phyloP scores from a whole-genome alignment of 208 protist genomes.

The Endotrypanum monterogeii region DNA sequence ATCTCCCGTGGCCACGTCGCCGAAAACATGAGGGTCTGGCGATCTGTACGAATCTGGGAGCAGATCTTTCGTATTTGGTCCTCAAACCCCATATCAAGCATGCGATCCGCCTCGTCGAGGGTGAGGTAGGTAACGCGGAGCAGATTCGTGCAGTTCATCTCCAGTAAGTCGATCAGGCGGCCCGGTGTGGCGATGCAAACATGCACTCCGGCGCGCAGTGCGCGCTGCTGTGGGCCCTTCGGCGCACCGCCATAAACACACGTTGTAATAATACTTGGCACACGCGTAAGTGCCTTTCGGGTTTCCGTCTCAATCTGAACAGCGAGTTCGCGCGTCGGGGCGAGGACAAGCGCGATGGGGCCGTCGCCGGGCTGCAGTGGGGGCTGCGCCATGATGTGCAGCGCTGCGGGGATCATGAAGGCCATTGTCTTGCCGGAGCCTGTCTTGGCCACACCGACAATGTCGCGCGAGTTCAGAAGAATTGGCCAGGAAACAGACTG shows the following conservation, averaged over 20 bases:
- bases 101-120: slow-evolving; percentile 98
- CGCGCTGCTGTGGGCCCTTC: slow-evolving; percentile 75
- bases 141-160: slow-evolving; percentile 92
- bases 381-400: slow-evolving; percentile 91
- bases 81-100: slow-evolving; percentile 99
- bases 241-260: slow-evolving; percentile 87
- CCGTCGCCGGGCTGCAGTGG: slow-evolving; percentile 85
- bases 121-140: slow-evolving; percentile 98
- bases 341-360: slow-evolving; percentile 88
- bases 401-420: slow-evolving; percentile 90
- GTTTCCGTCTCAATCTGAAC: slow-evolving; percentile 92
- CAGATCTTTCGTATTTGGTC: slow-evolving; percentile 97
- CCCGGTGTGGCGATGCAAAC: slow-evolving; percentile 96
- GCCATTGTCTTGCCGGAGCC: slow-evolving; percentile 93
- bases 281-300: slow-evolving; percentile 66
- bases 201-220: slow-evolving; percentile 75
- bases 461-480: slow-evolving; percentile 84
- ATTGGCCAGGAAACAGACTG: slow-evolving; percentile 91
- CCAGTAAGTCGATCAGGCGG: slow-evolving; percentile 96
- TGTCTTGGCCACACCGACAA: slow-evolving; percentile 90
- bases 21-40: slow-evolving; percentile 98
- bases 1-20: slow-evolving; percentile 95
- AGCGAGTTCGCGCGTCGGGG: slow-evolving; percentile 92
- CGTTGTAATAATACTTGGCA: slow-evolving; percentile 65
- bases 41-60: slow-evolving; percentile 92